Percentiles rank a stretch among this genome's conserved stretches.
These are phyloP conservation scores for Sequoia sempervirens DNA, from an alignment of 75 land plant species.

Conservation along the genomic window DNA sequence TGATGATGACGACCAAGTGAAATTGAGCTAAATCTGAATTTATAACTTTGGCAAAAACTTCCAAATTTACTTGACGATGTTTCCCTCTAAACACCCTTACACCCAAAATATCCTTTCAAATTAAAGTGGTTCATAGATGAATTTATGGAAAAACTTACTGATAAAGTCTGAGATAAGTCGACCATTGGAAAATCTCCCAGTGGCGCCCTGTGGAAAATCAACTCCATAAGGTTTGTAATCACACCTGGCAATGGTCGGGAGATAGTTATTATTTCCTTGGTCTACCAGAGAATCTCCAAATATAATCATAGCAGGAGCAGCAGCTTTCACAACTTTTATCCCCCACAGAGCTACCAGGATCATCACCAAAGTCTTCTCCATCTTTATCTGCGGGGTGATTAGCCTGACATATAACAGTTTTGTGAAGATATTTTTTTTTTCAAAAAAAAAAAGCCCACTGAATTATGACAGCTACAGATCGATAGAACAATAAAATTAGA, in stretches of 20 bases:
- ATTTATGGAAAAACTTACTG: constrained; percentile 13
- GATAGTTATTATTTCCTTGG: constrained; percentile 47
- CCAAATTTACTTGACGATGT: no score
- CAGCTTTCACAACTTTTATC: not conserved
- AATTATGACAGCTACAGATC: not conserved
- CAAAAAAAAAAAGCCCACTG: not conserved
- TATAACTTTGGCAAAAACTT: no score
- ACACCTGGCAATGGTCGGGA: constrained; percentile 35
- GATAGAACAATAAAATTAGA: no score
- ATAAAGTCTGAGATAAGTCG: constrained; percentile 33
- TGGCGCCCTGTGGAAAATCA: constrained; percentile 52
- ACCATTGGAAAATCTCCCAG: constrained; percentile 63
- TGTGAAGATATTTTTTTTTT: not conserved
- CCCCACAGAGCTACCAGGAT: not conserved
- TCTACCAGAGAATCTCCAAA: constrained; percentile 62
- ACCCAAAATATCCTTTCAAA: not conserved
- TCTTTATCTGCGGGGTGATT: not conserved
- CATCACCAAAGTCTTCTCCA: not conserved
- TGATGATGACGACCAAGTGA: no score
- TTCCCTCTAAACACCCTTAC: not conserved
- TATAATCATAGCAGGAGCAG: constrained; percentile 35
- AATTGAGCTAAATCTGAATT: no score
- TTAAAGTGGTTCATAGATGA: not conserved
- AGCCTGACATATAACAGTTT: not conserved
- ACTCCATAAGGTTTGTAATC: constrained; percentile 45